Percentiles rank a stretch among this genome's conserved stretches.
These are phyloP conservation scores for Cladosporium velox DNA, from an alignment of 2,329 filamentous ascomycete species.

Conservation along the genomic window DNA sequence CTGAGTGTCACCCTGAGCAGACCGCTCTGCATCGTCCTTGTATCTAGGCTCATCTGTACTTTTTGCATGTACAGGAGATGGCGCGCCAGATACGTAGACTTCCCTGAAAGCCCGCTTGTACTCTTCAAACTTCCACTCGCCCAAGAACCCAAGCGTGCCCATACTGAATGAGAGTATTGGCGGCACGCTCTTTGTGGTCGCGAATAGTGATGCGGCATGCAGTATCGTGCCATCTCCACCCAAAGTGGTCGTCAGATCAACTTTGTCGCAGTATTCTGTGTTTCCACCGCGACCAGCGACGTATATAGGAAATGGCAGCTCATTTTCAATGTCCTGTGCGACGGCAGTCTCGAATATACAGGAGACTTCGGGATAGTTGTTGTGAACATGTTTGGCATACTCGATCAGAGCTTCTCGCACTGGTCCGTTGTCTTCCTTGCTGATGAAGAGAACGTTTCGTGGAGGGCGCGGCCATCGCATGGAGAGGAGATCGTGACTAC, in stretches of 20 bases:
- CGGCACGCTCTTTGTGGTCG: conserved; percentile 76
- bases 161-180: conserved; percentile 95
- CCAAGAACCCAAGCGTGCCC: conserved; percentile 91
- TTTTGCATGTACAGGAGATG: conserved; percentile 26
- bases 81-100: conserved; percentile 79
- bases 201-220: conserved; percentile 83
- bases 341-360: conserved; percentile 80
- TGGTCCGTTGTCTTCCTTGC: conserved; percentile 61
- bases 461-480: conserved; percentile 69
- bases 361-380: conserved; percentile 77
- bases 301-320: conserved; percentile 74
- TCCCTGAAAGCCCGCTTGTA: conserved; percentile 91
- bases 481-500: conserved; percentile 61
- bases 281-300: conserved; percentile 34
- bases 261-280: conserved; percentile 66
- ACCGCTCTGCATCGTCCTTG: conserved; percentile 21
- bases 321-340: conserved; percentile 69
- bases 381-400: conserved; percentile 68
- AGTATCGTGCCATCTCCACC: conserved; percentile 92
- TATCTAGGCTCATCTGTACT: conserved; percentile 28
- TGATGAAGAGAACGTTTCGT: conserved; percentile 68
- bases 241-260: conserved; percentile 85
- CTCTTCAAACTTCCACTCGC: conserved; percentile 94
- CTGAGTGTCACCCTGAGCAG: conserved; percentile 22
- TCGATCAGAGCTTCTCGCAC: conserved; percentile 60